Base-by-base conservation (phyloP, 2,329 filamentous ascomycete species). In the Septoria linicola region DNA sequence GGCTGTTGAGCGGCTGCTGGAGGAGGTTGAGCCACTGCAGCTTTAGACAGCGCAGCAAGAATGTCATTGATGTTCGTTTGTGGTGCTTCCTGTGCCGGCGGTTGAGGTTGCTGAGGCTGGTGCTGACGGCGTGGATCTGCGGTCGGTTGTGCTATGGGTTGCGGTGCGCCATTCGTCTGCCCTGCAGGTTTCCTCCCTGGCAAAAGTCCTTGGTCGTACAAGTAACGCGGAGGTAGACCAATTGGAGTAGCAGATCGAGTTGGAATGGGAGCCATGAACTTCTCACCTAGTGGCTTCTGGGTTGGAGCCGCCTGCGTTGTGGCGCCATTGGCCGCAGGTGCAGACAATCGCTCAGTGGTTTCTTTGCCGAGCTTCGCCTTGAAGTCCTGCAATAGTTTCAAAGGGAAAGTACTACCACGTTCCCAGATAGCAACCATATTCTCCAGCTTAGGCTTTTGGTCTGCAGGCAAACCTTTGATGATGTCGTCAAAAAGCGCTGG, bases 371-470 rank as follows among this genome's bases (percentile, higher is more conserved):
- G 57, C 60, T 62, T 91, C 67, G 88, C 80, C 73, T 89, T 92
- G 79, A 95, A 95, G 31, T 82, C 82, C n/a, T 74, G 70, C 63
- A 99, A 81, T 82, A 96, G 85, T 47, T 84, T 72, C 35, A 79
- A 70, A 20, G 93, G 90, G 71, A 99, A 97, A 17, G 91, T 97
- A 68, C 87, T 85, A 59, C 89, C 89, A 67, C 93, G 93, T 70
- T 96, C 91, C 93, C 93, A 99, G 62, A 99, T 99, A 69, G 96
- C 91, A 73, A 97, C 78, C 63, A 99, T 81, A 71, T 97, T 97
- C 69, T 80, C 85, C 72, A 97, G 92, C 77, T 96, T 97, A 70
- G 95, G 89, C 88, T 96, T 97, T 82, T 99, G 93, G 76, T 95
- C 89, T 71, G 87, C 83, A 51, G 93, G 93, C 63, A 89, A 88